Base-by-base conservation (phyloP, 2,329 filamentous ascomycete species). In the Cladosporium oxysporum region DNA sequence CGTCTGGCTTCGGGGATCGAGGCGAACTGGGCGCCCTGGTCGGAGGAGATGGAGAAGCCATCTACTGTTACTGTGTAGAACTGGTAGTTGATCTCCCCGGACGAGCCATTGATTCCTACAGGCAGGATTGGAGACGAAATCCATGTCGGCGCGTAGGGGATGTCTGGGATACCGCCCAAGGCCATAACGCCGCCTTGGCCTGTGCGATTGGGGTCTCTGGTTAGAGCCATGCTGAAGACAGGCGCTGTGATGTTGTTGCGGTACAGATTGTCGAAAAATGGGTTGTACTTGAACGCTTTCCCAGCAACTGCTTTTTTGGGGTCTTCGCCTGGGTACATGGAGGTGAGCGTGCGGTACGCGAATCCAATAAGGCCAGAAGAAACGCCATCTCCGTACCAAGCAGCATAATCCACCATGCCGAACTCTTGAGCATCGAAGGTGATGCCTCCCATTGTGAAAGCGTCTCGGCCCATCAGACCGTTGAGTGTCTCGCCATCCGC, bases 311-410 rank as follows among this genome's bases (percentile, higher is more conserved):
- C 71, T 14, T 58, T 18, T 21, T 58, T 66, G 1, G 73, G 70
- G 53, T 75, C 67, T 18, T 69, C 70, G 44, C 77, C 77, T 8
- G 63, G 29, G 63, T 75, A 78, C 29, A 80, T 77, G 26, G 78
- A 80, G 0, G 83, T 85, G 50, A 85, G 70, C 16, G 79, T 75
- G 8, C 82, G 80, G 69, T 84, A 86, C 1, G 78, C 83, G 14
- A 87, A 76, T 0, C 84, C 85, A 4, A 87, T 69, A 2, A 86
- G 72, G 2, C 85, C 84, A 29, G 79, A 80, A 1, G 81, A 80
- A 47, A 23, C 61, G 5, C 67, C 70, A 66, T 77, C 75, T 59
- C 76, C 76, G 37, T 69, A 68, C 76, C 76, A 77, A 10, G 69
- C 72, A 1, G 74, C 76, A 5, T 69, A 64, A 53, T 73, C 67